Evolutionary conservation across 1,284 basidiomycete genomes (phyloP), one percentile per base, ranked within the genome.

Genomic region (Heterobasidion irregulare): DNA sequence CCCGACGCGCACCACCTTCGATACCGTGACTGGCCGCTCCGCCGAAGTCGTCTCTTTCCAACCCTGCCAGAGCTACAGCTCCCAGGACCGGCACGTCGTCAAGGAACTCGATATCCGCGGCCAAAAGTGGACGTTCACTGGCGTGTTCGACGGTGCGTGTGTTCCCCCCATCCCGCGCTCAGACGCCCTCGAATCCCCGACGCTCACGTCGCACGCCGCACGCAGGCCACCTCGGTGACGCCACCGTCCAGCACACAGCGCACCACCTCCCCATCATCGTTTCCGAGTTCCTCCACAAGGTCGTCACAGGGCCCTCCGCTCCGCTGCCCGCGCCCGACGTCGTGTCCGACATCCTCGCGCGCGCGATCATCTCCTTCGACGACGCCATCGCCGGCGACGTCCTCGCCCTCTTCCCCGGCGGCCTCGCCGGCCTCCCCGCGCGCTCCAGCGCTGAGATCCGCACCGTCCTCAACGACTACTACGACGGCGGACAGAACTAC

Each of bases 211-310:
- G 46, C 45, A 46, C 34, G 18, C 10, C 38, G 38, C 10, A 6
- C 33, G 15, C 59, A 85, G 83, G 84, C 45, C 83, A 87, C 66
- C 75, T 84, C 38, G 84, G 84, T 43, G 82, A 84, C 63, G 77
- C 78, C 54, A 86, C 84, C 0, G 86, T 84, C 9, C 79, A 81
- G 59, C 82, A 86, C 59, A 82, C 83, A 54, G 78, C 82, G 43
- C 72, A 80, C 61, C 82, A 85, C 63, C 72, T 87, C 55, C 84
- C 84, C 52, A 82, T 84, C 61, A 86, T 86, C 63, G 74, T 86
- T 38, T 75, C 74, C 41, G 73, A 83, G 59, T 80, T 79, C 61
- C 67, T 86, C 34, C 71, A 75, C 53, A 68, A 75, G 34, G 74
- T 74, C 19, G 50, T 63, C 35, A 19, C 56, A 8, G 49, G 52